phyloP scores from a whole-genome alignment of 257 asterid species.

The Jaltomata sinuosa region DNA sequence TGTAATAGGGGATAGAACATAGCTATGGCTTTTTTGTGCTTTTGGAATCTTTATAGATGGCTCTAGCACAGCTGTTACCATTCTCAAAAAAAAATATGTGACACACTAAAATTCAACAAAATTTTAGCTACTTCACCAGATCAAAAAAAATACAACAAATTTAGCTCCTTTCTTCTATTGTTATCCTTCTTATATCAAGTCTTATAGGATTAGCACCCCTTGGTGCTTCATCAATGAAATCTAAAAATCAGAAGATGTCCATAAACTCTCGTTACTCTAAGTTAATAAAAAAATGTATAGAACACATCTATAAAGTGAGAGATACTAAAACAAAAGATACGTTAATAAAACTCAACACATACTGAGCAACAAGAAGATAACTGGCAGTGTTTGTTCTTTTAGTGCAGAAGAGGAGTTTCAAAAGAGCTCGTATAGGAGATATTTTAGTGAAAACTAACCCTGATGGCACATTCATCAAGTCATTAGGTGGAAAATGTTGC shows the following conservation, averaged over 20 bases:
- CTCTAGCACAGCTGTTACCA: background rate
- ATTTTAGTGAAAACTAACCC: background rate
- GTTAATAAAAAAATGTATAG: background rate
- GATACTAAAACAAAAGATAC: background rate
- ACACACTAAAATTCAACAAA: background rate
- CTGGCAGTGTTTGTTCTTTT: background rate
- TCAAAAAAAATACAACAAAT: background rate
- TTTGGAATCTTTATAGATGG: background rate
- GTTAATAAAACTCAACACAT: background rate
- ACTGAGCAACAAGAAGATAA: background rate
- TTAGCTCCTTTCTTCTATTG: background rate
- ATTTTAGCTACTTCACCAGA: background rate
- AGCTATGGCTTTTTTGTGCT: background rate
- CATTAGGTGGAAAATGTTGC: background rate
- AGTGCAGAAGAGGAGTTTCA: background rate
- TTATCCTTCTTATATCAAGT: background rate
- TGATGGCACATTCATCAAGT: background rate
- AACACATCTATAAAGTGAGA: background rate
- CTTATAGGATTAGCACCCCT: background rate
- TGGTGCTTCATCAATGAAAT: background rate
- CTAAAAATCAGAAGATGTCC: background rate
- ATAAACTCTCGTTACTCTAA: background rate
- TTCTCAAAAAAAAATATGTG: background rate
- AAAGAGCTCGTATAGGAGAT: background rate
- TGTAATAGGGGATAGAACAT: background rate